Evolutionary conservation across 2,329 filamentous ascomycete genomes (phyloP).

Genomic region (Cladosporium sp.): DNA sequence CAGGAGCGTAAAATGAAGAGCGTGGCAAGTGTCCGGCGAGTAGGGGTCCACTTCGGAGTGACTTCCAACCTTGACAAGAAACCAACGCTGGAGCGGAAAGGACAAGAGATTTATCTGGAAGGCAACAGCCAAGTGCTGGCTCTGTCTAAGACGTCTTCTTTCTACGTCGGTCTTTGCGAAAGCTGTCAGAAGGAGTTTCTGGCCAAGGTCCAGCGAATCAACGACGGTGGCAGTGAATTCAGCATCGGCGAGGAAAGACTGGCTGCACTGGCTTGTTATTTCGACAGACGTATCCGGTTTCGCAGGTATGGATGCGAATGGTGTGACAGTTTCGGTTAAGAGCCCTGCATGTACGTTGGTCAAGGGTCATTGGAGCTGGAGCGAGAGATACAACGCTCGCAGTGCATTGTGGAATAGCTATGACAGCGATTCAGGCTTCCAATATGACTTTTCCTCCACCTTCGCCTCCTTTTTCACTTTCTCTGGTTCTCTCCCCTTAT

Average conservation of each 20-base stretch:
- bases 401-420: neutral
- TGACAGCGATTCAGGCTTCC: neutral
- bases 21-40: neutral
- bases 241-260: neutral
- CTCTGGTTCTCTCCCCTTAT: neutral
- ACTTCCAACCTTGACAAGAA: too few relatives aligned
- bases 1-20: neutral
- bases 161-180: neutral
- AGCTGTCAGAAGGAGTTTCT: neutral
- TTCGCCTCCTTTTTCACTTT: neutral
- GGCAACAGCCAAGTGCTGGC: neutral
- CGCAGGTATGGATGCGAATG: too few relatives aligned
- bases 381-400: neutral
- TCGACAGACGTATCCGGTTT: too few relatives aligned
- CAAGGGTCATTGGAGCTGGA: neutral
- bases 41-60: neutral
- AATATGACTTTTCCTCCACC: neutral
- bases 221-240: neutral
- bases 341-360: neutral
- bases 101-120: neutral
- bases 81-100: too few relatives aligned
- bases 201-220: neutral
- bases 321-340: too few relatives aligned
- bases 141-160: neutral
- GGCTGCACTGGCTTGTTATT: neutral